Conservation (phyloP, 2,329 filamentous ascomycete genomes). For the Colletotrichum sp. region DNA sequence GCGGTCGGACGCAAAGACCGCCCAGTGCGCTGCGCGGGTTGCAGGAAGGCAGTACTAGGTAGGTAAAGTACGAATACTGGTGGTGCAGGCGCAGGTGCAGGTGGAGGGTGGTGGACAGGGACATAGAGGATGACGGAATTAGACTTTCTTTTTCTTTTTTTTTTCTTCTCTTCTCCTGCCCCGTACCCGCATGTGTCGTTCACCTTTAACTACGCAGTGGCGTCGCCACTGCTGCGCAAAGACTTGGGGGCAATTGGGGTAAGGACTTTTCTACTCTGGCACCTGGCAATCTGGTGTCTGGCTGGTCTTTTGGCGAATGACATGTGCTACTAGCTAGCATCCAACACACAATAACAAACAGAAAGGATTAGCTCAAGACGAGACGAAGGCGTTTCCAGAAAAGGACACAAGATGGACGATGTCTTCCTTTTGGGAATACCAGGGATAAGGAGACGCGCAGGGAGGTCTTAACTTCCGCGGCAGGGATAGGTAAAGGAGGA, state of each 20-base stretch:
- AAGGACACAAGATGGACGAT: background rate
- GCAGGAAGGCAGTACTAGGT: background rate
- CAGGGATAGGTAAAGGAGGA: background rate
- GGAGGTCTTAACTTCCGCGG: background rate
- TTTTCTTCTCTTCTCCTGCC: background rate
- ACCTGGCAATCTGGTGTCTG: background rate
- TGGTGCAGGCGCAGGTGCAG: background rate
- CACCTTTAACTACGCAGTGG: background rate
- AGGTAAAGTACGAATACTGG: background rate
- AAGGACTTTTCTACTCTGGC: background rate
- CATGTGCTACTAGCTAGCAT: slow-evolving; percentile 2
- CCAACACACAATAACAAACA: slow-evolving; percentile 3
- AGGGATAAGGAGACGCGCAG: background rate
- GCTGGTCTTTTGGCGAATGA: background rate
- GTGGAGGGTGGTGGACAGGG: background rate
- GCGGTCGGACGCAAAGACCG: background rate
- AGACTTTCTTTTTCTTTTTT: background rate
- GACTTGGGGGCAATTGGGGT: background rate
- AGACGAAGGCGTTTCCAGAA: background rate
- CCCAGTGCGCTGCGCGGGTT: background rate
- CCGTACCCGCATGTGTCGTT: background rate
- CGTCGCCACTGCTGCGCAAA: background rate
- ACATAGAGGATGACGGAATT: background rate
- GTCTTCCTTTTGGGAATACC: background rate
- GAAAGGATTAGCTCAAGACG: background rate